A percentile compares a stretch with the other conserved stretches of the same genome.
These are phyloP conservation scores for Penicillium sp. DNA, from an alignment of 2,329 filamentous ascomycete species.

Conservation along the genomic window DNA sequence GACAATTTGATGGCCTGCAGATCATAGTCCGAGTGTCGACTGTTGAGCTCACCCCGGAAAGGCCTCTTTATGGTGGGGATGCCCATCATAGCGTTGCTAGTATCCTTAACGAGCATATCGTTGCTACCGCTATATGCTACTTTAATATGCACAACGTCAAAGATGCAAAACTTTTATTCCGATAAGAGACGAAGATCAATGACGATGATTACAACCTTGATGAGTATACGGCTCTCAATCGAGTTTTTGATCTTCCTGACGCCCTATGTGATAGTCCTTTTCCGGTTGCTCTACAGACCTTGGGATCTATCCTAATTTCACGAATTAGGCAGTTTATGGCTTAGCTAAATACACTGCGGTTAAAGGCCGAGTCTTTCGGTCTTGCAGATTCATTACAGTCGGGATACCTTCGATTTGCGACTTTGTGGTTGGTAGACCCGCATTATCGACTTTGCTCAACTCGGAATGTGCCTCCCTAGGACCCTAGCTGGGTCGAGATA, in stretches of 20 bases:
- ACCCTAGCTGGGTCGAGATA: slow-evolving; percentile 9
- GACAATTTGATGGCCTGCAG: slow-evolving; percentile 8
- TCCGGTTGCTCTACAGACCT: slow-evolving; percentile 3
- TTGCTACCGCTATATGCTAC: slow-evolving; percentile 10
- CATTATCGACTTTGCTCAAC: slow-evolving; percentile 19
- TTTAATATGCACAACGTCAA: slow-evolving; percentile 12
- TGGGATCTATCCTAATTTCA: slow-evolving; percentile 12
- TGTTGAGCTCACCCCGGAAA: slow-evolving; percentile 11
- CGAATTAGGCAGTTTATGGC: slow-evolving; percentile 8
- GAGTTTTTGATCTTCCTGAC: slow-evolving; percentile 1
- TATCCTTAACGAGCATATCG: slow-evolving; percentile 11
- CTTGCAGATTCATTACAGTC: slow-evolving; percentile 12
- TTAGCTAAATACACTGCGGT: slow-evolving; percentile 18
- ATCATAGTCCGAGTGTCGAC: slow-evolving; percentile 6
- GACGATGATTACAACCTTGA: neutral
- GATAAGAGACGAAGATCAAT: slow-evolving; percentile 6
- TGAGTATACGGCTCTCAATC: neutral
- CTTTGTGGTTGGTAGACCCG: slow-evolving; percentile 22
- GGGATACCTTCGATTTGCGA: slow-evolving; percentile 17
- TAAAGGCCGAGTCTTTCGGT: slow-evolving; percentile 9
- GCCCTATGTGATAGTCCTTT: neutral
- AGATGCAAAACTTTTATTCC: slow-evolving; percentile 6
- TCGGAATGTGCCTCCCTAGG: slow-evolving; percentile 21
- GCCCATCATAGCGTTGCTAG: slow-evolving; percentile 4
- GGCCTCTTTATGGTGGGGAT: slow-evolving; percentile 3